Conservation (phyloP, 306 rosid species). For the Prunus mume region DNA sequence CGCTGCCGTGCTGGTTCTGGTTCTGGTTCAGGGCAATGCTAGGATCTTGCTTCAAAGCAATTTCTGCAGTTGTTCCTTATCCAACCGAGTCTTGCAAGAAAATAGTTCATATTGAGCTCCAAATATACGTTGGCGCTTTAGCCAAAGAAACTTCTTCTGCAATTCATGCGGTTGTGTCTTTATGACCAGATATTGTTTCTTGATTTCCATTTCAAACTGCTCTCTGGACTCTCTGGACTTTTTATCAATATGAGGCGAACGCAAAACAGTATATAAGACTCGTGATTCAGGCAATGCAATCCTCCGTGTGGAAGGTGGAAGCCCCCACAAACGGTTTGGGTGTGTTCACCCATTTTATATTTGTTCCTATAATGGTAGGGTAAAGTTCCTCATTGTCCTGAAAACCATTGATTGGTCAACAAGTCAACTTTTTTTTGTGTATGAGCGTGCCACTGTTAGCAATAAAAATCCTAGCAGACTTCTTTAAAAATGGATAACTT, state of each 20-base stretch:
- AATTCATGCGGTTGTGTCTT: neutral
- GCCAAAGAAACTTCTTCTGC: neutral
- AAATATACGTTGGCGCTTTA: neutral
- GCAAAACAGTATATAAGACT: neutral
- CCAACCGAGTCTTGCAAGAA: neutral
- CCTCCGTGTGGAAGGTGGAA: neutral
- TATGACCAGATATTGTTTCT: neutral
- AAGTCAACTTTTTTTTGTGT: too few relatives aligned
- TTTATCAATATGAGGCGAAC: neutral
- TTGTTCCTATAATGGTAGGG: too few relatives aligned
- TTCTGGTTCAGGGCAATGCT: neutral
- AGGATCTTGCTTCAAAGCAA: neutral
- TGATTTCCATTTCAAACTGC: neutral
- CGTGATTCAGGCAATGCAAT: neutral
- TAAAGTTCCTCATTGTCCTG: too few relatives aligned
- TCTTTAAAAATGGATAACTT: too few relatives aligned
- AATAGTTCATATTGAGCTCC: neutral
- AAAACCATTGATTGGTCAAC: too few relatives aligned
- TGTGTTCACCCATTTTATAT: too few relatives aligned
- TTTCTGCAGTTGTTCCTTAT: neutral
- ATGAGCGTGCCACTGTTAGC: too few relatives aligned
- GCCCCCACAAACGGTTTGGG: neutral
- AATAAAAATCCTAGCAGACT: too few relatives aligned
- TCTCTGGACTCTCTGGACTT: constrained; percentile 3
- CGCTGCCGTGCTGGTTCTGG: neutral